Evolutionary conservation across 345 rosid species (phyloP).

Genomic region (Salix arbutifolia): DNA sequence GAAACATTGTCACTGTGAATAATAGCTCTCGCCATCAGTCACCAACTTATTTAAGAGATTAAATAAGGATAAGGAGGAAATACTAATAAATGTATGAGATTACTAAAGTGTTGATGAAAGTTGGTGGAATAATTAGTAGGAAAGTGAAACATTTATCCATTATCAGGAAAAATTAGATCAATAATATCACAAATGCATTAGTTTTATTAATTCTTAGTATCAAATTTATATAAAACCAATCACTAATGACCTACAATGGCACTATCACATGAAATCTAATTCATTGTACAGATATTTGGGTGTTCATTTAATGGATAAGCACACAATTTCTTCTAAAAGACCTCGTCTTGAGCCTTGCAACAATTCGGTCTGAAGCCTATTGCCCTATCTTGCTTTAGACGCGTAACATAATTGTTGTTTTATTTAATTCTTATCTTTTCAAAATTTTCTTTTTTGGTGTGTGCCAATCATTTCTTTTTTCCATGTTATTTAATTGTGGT

Average conservation of each 20-base stretch:
- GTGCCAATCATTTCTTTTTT: not conserved
- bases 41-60: not conserved
- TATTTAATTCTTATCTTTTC: not conserved
- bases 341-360: not conserved
- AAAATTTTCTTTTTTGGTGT: not conserved
- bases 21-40: not conserved
- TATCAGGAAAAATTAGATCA: not conserved
- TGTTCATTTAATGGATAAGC: not conserved
- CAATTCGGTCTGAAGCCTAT: not conserved
- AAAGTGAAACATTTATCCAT: not conserved
- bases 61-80: not conserved
- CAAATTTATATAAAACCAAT: not conserved
- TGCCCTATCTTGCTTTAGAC: not conserved
- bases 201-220: not conserved
- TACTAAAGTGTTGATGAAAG: not conserved
- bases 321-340: not conserved
- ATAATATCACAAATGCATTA: not conserved
- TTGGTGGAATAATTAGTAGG: not conserved
- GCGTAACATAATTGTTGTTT: not conserved
- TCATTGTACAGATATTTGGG: not conserved
- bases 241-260: not conserved
- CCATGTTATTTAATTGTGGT: not conserved
- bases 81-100: not conserved
- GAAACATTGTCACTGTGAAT: not conserved
- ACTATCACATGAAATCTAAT: not conserved